Conservation (phyloP, 805 yeast genomes). For the Isabelozyma gotoi region DNA sequence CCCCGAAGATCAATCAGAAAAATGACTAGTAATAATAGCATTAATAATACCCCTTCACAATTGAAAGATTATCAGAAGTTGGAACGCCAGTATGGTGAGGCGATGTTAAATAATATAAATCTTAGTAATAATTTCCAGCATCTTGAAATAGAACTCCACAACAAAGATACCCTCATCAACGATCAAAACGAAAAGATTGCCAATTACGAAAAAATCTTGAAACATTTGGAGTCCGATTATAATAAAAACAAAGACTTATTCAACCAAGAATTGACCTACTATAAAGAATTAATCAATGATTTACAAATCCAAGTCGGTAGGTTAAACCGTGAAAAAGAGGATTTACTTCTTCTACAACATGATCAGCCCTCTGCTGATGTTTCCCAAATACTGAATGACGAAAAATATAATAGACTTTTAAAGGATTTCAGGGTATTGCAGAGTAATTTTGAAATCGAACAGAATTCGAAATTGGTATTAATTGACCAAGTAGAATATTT, state of each 20-base stretch:
- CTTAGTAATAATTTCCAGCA: constrained; percentile 25
- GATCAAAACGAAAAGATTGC: constrained; percentile 25
- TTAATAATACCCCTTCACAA: not conserved
- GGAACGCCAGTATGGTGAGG: constrained; percentile 28
- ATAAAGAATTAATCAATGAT: constrained; percentile 33
- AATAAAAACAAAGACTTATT: constrained; percentile 24
- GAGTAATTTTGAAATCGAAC: constrained; percentile 53
- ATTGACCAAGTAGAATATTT: constrained; percentile 55
- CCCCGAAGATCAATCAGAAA: constrained; percentile 3
- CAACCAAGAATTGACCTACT: constrained; percentile 27
- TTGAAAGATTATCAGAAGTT: constrained; percentile 7
- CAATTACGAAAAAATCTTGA: constrained; percentile 27
- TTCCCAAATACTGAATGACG: constrained; percentile 14
- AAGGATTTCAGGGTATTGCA: constrained; percentile 42
- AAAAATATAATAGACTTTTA: constrained; percentile 27
- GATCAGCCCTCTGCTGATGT: constrained; percentile 7
- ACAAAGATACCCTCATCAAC: constrained; percentile 20
- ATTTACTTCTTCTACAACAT: not conserved
- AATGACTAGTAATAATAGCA: not conserved
- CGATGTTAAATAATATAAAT: constrained; percentile 24
- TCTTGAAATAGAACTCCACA: constrained; percentile 29
- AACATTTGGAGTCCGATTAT: constrained; percentile 27
- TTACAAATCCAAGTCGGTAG: constrained; percentile 24
- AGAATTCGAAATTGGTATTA: constrained; percentile 49
- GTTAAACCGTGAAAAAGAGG: constrained; percentile 14